Evolutionary conservation across 768 basidiomycete genomes (phyloP), one percentile per base, ranked within the genome.

Genomic region (Neoboletus subvelutipes): DNA sequence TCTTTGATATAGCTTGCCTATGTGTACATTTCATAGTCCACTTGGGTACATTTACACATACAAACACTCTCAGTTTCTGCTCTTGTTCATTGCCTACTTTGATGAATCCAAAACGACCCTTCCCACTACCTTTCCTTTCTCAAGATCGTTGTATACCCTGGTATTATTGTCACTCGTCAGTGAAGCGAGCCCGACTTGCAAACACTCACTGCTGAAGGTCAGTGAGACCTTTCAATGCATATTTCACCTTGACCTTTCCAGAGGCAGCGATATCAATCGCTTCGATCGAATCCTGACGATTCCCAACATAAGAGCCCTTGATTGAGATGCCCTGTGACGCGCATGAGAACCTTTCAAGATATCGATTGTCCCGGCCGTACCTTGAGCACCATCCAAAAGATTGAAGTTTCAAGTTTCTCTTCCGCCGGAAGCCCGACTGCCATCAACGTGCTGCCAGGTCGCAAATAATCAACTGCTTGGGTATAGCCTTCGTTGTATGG

Each of bases 241-340:
- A 87, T 61, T 76, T 76, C 56, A 84, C 83, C 67, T 83, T 87
- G 52, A 92, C 87, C 51, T 82, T 81, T 15, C 90, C 90, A 34
- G 76, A 67, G 0, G 85, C 80, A 1, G 91, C 92, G 47, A 94
- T 85, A 3, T 83, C 81, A 43, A 95, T 73, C 0, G 94, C 89
- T 71, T 96, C 93, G 11, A 80, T 70, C 3, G 92, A 85, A 66
- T 95, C 94, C 71, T 93, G 91, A 39, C 89, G 83, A 71, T 92
- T 92, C 1, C 90, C 85, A 15, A 80, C 76, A 53, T 78, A 80
- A 3, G 80, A 82, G 10, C 64, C 59, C 50, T 65, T 56, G 67
- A 64, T 61, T 13, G 57, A 49, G 9, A 68, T 58, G 22, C 41
- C 79, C 68, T 73, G 46, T 17, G 20, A 6, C 5, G 12, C 18